Conservation (phyloP, 306 rosid genomes). For the Amphicarpaea edgeworthii region DNA sequence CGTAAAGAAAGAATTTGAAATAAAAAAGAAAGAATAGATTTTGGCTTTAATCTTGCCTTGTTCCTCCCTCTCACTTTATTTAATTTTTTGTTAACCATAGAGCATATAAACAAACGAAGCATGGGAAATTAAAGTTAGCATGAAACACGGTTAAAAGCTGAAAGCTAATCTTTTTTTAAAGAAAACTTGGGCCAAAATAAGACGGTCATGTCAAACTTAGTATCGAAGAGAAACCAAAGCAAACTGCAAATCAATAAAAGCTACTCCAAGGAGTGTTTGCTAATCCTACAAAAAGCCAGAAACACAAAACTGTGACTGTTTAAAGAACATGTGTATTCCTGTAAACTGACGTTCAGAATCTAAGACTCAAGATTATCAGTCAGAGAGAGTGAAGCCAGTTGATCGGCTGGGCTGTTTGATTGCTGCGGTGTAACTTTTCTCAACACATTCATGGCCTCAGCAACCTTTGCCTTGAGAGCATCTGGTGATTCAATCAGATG, state of each 20-base stretch:
- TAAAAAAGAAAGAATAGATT: no score
- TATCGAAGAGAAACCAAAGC: neutral
- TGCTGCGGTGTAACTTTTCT: slow-evolving; percentile 55
- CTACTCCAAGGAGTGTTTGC: slow-evolving; percentile 15
- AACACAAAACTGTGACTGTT: slow-evolving; percentile 20
- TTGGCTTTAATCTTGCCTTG: no score
- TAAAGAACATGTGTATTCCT: neutral
- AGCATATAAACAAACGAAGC: no score
- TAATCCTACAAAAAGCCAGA: slow-evolving; percentile 28
- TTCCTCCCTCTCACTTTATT: no score
- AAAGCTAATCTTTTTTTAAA: neutral
- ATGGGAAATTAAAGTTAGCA: no score
- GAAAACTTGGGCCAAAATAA: slow-evolving; percentile 5
- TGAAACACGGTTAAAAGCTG: no score
- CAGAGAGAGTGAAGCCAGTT: slow-evolving; percentile 55
- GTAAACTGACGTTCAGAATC: neutral
- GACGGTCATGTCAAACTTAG: neutral
- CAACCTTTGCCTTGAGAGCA: slow-evolving; percentile 60
- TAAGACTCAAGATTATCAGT: slow-evolving; percentile 50
- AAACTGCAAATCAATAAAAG: neutral
- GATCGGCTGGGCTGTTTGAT: slow-evolving; percentile 50
- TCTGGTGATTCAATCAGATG: slow-evolving; percentile 67
- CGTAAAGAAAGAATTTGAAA: no score
- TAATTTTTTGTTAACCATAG: no score
- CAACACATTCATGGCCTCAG: slow-evolving; percentile 61